phyloP scores from a whole-genome alignment of 208 protist species.

The Acanthamoeba rhysodes region DNA sequence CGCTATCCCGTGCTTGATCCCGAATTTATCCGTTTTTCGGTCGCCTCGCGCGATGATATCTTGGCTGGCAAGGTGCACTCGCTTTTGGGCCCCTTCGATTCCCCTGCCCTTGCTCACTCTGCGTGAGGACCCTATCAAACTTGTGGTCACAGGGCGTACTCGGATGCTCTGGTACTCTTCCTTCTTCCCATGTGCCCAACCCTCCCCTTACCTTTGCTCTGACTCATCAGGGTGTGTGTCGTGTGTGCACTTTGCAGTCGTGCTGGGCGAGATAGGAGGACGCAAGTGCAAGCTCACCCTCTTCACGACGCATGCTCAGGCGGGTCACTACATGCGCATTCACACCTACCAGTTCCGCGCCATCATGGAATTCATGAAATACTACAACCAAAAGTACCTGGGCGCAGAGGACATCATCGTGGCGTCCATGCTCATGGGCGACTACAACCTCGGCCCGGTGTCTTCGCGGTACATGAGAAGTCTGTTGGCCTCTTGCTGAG shows the following conservation, averaged over 20 bases:
- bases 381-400: slow-evolving; percentile 50
- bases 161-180: slow-evolving; percentile 3
- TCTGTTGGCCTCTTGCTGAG: neutral
- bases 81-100: no score
- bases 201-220: no score
- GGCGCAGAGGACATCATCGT: slow-evolving; percentile 24
- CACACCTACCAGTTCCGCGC: slow-evolving; percentile 51
- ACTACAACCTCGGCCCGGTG: slow-evolving; percentile 46
- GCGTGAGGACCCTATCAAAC: neutral
- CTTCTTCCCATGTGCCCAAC: neutral
- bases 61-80: slow-evolving; percentile 23
- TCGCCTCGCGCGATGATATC: slow-evolving; percentile 45
- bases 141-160: neutral
- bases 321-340: slow-evolving; percentile 62
- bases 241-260: neutral
- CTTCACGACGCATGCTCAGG: slow-evolving; percentile 46
- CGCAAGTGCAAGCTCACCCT: slow-evolving; percentile 36
- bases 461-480: neutral
- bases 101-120: neutral
- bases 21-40: neutral
- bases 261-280: slow-evolving; percentile 12
- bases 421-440: slow-evolving; percentile 41
- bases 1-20: slow-evolving; percentile 29
- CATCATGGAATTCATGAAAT: slow-evolving; percentile 62
- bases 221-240: no score